phyloP scores from a whole-genome alignment of 306 rosid genomes.

The Datisca glomerata region DNA sequence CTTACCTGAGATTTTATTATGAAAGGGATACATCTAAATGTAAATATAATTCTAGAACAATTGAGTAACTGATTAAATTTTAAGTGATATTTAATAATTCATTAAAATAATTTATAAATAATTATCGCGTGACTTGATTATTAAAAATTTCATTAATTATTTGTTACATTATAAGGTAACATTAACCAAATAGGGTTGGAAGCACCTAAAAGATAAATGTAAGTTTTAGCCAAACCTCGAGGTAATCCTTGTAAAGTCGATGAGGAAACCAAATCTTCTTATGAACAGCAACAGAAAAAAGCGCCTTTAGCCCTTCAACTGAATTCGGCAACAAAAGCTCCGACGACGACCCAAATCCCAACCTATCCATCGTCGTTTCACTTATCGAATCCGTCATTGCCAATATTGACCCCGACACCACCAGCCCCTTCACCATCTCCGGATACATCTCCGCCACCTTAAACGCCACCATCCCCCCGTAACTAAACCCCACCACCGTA shows the following conservation, averaged over 20 bases:
- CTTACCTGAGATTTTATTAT: too few species aligned
- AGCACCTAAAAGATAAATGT: neutral
- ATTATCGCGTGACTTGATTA: too few species aligned
- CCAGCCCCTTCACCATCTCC: slow-evolving; percentile 38
- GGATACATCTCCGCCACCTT: slow-evolving; percentile 50
- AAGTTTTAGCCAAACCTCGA: slow-evolving; percentile 31
- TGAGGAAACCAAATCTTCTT: slow-evolving; percentile 46
- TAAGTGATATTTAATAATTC: too few species aligned
- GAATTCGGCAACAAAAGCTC: slow-evolving; percentile 58
- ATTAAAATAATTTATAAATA: too few species aligned
- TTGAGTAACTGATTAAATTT: too few species aligned
- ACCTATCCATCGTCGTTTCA: slow-evolving; percentile 11
- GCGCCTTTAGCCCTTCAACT: slow-evolving; percentile 31
- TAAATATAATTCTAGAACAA: too few species aligned
- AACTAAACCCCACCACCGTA: slow-evolving; percentile 60
- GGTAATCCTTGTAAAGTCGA: slow-evolving; percentile 37
- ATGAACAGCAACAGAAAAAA: slow-evolving; percentile 40
- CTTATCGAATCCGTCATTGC: slow-evolving; percentile 32
- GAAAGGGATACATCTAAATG: too few species aligned
- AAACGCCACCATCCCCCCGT: slow-evolving; percentile 76
- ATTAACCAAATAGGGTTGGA: too few species aligned
- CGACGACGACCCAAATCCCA: slow-evolving; percentile 44
- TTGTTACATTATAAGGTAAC: too few species aligned
- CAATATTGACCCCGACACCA: slow-evolving; percentile 38
- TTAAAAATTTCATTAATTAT: too few species aligned